A percentile compares a stretch with the other conserved stretches of the same genome.
Conservation (phyloP, 345 rosid species). For the rapeseed (Brassica napus) region DNA sequence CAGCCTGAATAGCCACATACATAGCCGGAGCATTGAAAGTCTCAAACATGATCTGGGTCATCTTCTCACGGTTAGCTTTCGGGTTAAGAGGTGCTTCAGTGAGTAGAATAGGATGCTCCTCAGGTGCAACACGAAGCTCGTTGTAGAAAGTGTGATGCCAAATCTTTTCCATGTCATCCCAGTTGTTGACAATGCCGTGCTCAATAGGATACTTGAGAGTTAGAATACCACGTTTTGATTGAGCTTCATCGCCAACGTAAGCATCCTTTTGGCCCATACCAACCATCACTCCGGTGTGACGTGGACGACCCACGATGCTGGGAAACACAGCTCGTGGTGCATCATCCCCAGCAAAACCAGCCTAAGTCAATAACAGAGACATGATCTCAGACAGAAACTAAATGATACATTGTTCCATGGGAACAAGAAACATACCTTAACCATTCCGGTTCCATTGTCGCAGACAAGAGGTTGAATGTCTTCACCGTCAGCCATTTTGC, state of each 20-base stretch:
- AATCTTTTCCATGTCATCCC: background rate
- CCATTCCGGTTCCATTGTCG: background rate
- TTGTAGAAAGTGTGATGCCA: background rate
- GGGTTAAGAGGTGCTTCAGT: background rate
- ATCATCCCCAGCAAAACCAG: background rate
- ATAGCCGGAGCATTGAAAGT: background rate
- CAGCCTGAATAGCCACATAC: background rate
- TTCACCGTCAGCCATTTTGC: background rate
- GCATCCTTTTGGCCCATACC: background rate
- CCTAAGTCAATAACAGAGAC: background rate
- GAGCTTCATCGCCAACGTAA: background rate
- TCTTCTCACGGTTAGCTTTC: background rate
- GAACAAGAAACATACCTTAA: background rate
- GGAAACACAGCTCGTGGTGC: constrained; percentile 2
- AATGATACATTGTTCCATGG: background rate
- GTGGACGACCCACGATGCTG: background rate
- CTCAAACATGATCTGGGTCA: background rate
- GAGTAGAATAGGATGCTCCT: background rate
- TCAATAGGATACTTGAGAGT: background rate
- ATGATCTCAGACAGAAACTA: background rate
- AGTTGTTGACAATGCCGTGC: background rate
- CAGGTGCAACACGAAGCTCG: background rate
- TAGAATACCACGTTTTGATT: background rate
- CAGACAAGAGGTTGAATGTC: background rate
- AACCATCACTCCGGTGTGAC: background rate